Evolutionary conservation across 2,329 filamentous ascomycete species (phyloP), one percentile per base, ranked within the genome.

Genomic region (Nigrograna mackinnonii): DNA sequence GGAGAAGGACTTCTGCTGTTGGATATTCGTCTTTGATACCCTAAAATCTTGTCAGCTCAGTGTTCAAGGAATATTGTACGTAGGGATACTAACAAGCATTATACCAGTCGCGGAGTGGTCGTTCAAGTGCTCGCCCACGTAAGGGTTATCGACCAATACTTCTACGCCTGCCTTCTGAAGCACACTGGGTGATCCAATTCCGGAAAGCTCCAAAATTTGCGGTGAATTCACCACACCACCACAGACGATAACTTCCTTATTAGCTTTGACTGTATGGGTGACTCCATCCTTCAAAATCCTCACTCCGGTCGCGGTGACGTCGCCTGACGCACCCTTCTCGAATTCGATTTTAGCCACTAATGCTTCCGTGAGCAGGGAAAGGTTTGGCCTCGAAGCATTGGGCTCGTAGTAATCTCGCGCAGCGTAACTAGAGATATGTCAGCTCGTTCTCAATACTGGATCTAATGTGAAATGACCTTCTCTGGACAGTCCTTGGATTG

Each of bases 361-460:
- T 3, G 76, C 73, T 28, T 78, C 68, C 1, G 73, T 74, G 4
- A 79, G 55, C 2, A 80, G 57, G n/a, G 66, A 58, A 3, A 81
- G 55, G 46, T 80, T 80, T 2, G 63, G 52, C 6, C 76, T 66
- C 2, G 48, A 31, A 2, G 57, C 49, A 33, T 64, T 65, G n/a
- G 64, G 59, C 34, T 62, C 57, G 19, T 66, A 68, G 52, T 69
- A 72, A 1, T 56, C 65, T 43, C 64, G 43, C 9, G 64, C 67
- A 9, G 67, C 55, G 41, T 71, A 70, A 22, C 61, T 58, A 11
- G 58, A 60, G 37, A 55, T 60, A 39, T 58, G 50, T 46, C 17
- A 37, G 4, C 59, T 60, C 13, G 41, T 53, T 7, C 20, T n/a
- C n/a, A n/a, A n/a, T n/a, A n/a, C n/a, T n/a, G n/a, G n/a, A n/a